Base-by-base conservation (phyloP, 2,329 filamentous ascomycete genomes). In the Claviceps humidiphila region DNA sequence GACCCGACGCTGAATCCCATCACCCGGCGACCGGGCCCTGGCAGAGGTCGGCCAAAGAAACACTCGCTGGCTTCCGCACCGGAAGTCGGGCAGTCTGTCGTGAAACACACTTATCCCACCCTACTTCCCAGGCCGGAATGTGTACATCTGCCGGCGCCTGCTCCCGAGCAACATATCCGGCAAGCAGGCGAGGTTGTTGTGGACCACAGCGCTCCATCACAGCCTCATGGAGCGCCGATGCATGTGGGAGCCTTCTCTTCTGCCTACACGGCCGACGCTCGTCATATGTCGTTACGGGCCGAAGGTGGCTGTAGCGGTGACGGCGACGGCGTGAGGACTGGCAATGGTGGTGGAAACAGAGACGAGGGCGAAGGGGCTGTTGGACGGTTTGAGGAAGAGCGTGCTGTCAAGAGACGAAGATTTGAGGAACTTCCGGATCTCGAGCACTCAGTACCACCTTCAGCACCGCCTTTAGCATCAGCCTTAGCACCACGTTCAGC, bases 1-100 rank as follows among this genome's bases (percentile, higher is more conserved):
- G 77, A 81, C 58, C 78, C 78, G 8, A 74, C 73, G 0, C 51
- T 68, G 56, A 80, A 81, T 53, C 78, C 78, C 49, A 80, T 81
- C 58, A 81, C 76, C n/a, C 71, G 78, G 16, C 72, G 78, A 26
- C 78, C 78, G 4, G 78, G 78, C 0, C 78, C 78, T 3, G 77
- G 78, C 13, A 72, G 78, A 45, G 76, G 77, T 2, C 70, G 78
- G 6, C 74, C 76, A 0, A 68, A 72, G 51, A 81, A 80, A 60
- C 64, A 67, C 16, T 40, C 4, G 47, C 6, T 11, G 48, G 26
- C 24, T 26, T 22, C 30, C 14, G 17, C 44, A 7, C 11, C 5
- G 17, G 26, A 17, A 5, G 13, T 22, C 17, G 40, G 17, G 13
- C 41, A 44, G n/a, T 2, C 13, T 8, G 14, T 17, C 42, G 16